These are phyloP conservation scores for Wallacemonas sp. DNA, from an alignment of 208 protist genomes.

Conservation along the genomic window DNA sequence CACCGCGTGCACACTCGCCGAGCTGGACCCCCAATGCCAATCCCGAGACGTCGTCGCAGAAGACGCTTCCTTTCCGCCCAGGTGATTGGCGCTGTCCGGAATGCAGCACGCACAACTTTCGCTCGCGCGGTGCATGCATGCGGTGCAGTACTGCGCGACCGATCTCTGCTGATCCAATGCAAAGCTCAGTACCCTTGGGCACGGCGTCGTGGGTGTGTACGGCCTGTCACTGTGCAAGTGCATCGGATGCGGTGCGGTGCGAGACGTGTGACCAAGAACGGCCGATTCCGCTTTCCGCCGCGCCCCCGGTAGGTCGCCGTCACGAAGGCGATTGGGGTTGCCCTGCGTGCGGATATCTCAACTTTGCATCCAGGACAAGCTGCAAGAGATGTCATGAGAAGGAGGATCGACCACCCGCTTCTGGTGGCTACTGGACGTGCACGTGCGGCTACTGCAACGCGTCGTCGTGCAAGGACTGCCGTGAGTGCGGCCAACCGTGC, in stretches of 20 bases:
- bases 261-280: conserved; percentile 19
- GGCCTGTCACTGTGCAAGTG: conserved; percentile 36
- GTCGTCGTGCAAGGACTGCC: conserved; percentile 23
- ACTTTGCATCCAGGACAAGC: conserved; percentile 38
- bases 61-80: not conserved
- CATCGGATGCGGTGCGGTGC: conserved; percentile 6
- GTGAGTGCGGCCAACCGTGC: conserved; percentile 19
- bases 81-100: conserved; percentile 24
- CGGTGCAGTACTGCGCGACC: conserved; percentile 16
- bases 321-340: not conserved
- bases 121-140: conserved; percentile 30
- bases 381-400: conserved; percentile 45
- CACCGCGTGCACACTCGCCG: not conserved
- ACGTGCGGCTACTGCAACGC: conserved; percentile 53
- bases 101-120: conserved; percentile 52
- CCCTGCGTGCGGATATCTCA: conserved; percentile 26
- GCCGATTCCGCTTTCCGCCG: not conserved
- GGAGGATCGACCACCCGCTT: conserved; percentile 1
- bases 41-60: not conserved
- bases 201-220: conserved; percentile 29
- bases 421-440: conserved; percentile 45
- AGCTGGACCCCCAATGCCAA: not conserved
- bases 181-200: not conserved
- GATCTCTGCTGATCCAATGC: not conserved
- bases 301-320: not conserved